Base-by-base conservation (phyloP, 2,329 filamentous ascomycete species). In the Bipolaris victoriae region DNA sequence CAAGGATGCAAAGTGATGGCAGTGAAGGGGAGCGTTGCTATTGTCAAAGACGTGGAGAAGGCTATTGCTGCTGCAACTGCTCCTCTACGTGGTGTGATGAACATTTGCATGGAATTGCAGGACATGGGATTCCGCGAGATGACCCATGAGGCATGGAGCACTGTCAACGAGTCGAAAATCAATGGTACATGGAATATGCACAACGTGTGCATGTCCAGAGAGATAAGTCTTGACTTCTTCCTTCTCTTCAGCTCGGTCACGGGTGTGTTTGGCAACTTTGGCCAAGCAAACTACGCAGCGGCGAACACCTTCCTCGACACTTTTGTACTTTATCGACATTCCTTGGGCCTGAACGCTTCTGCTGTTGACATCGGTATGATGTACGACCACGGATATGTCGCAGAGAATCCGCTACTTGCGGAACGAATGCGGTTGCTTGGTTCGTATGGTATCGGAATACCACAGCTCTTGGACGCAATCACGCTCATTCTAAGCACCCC, bases 311-410 rank as follows among this genome's bases (percentile, higher is more conserved):
- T 41, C 9, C 39, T 41, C 7, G 39, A 41, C 10, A 3, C 39
- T 2, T 41, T 41, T 24, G 39, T 22, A 3, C 39, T 22, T 22
- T 41, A 41, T 22, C 10, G 39, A 10, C 36, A 41, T 9, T 20
- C 11, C 2, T 49, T 44, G 2, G 60, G 62, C 7, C 52, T 68
- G 2, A 73, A 79, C 3, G 3, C 81, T 79, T 80, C 74, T 3
- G 26, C 54, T 0, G 41, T 88, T 1, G 80, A 87, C 62, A 73
- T 88, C 11, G 84, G 83, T 0, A 79, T 79, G 2, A 78, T 88
- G 11, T 68, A 72, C 1, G 79, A 58, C 10, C 41, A 65, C 2
- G 80, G 81, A 0, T 76, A 73, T 51, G 60, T 81, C 1, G 13
- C 37, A 3, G n/a, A 61, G 15, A 37, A 37, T 16, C 35, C 35